phyloP scores from a whole-genome alignment of 192 early-diverging fungal species.

The Coemansia biformis region DNA sequence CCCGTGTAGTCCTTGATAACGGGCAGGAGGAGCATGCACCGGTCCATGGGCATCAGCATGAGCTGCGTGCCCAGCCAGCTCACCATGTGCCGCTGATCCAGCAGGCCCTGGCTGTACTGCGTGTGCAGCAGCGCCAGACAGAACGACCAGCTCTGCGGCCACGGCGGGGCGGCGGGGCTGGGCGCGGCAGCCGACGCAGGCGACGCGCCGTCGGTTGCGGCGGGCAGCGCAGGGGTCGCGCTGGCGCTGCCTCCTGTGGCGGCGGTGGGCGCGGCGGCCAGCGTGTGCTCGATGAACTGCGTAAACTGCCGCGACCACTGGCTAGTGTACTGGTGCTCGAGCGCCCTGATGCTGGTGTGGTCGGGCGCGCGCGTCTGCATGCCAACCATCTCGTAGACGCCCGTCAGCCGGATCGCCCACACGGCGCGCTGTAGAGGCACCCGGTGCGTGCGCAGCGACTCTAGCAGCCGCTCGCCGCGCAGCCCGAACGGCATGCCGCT shows the following conservation, averaged over 20 bases:
- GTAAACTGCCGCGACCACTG: conserved; percentile 43
- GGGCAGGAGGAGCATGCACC: conserved; percentile 39
- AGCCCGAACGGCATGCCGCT: conserved; percentile 36
- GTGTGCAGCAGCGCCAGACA: conserved; percentile 27
- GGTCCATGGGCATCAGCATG: conserved; percentile 20
- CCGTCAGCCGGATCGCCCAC: conserved; percentile 68
- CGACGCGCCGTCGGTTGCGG: conserved; percentile 1
- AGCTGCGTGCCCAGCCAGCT: conserved; percentile 40
- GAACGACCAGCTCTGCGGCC: conserved; percentile 30
- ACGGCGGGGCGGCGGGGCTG: background rate
- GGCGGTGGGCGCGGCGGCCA: conserved; percentile 22
- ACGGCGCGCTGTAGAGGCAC: conserved; percentile 61
- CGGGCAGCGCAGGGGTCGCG: background rate
- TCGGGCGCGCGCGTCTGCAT: conserved; percentile 28
- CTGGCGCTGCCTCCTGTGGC: background rate
- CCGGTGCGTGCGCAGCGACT: conserved; percentile 47
- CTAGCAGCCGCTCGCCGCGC: conserved; percentile 60
- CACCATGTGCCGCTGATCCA: conserved; percentile 45
- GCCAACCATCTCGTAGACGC: conserved; percentile 56
- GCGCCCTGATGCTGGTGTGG: conserved; percentile 14
- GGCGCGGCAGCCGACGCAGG: background rate
- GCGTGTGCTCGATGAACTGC: conserved; percentile 30
- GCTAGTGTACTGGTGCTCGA: conserved; percentile 20
- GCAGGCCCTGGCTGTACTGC: conserved; percentile 40
- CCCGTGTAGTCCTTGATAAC: conserved; percentile 25